Evolutionary conservation across 2,329 filamentous ascomycete species (phyloP).

Genomic region (Pseudogymnoascus sp.): DNA sequence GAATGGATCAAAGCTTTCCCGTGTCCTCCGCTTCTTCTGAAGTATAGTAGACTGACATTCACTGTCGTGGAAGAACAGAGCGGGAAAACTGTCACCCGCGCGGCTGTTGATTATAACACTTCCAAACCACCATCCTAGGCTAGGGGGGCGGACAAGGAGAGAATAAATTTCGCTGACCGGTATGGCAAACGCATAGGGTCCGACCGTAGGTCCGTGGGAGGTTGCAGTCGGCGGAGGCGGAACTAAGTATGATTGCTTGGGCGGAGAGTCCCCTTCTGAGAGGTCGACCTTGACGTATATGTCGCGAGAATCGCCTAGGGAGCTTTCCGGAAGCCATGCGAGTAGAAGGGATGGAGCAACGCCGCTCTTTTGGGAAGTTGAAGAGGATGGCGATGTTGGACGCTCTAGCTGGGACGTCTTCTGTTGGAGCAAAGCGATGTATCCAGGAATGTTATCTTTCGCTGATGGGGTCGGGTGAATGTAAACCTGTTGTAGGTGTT

Average conservation of each 20-base stretch:
- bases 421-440: conserved; percentile 87
- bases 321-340: conserved; percentile 86
- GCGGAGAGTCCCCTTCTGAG: conserved; percentile 68
- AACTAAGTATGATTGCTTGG: conserved; percentile 81
- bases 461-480: conserved; percentile 87
- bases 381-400: conserved; percentile 25
- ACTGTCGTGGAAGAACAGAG: conserved; percentile 93
- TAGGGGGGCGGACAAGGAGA: conserved; percentile 80
- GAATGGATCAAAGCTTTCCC: conserved; percentile 85
- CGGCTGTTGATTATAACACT: conserved; percentile 88
- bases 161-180: conserved; percentile 87
- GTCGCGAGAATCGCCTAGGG: conserved; percentile 74
- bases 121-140: conserved; percentile 96
- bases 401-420: conserved; percentile 44
- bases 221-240: conserved; percentile 83
- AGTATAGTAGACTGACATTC: conserved; percentile 94
- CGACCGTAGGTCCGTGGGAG: conserved; percentile 57
- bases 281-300: conserved; percentile 96
- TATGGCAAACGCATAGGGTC: conserved; percentile 83
- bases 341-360: conserved; percentile 69
- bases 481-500: conserved; percentile 59
- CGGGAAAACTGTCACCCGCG: conserved; percentile 85
- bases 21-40: conserved; percentile 78
- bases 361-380: conserved; percentile 37
- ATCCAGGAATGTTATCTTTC: conserved; percentile 93